Conservation (phyloP, 2,329 filamentous ascomycete species). For the Penicillium sp. region DNA sequence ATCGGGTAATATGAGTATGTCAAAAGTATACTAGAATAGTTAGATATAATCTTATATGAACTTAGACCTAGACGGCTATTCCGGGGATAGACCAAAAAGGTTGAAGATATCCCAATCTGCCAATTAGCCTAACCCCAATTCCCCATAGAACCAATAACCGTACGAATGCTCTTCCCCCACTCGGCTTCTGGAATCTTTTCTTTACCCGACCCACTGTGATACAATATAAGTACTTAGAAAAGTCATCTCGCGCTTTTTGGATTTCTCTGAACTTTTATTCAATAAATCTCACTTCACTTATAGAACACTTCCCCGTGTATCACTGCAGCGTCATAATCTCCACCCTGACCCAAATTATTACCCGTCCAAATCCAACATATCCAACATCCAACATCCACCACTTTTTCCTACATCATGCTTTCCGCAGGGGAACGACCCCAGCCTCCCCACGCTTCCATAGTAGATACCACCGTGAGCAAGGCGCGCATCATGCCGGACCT, state of each 20-base stretch:
- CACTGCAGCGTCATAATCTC: slow-evolving; percentile 23
- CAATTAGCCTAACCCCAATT: neutral
- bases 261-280: slow-evolving; percentile 2
- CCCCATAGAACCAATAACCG: neutral
- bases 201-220: slow-evolving; percentile 24
- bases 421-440: slow-evolving; percentile 40
- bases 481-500: slow-evolving; percentile 19
- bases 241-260: slow-evolving; percentile 9
- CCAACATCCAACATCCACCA: neutral
- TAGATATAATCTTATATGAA: neutral
- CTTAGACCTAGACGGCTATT: neutral
- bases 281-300: neutral
- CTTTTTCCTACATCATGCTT: slow-evolving; percentile 35
- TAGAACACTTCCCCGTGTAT: slow-evolving; percentile 10
- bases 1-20: no score
- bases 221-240: slow-evolving; percentile 30
- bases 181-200: slow-evolving; percentile 29
- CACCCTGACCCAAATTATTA: slow-evolving; percentile 10
- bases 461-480: slow-evolving; percentile 23
- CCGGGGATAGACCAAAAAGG: no score
- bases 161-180: slow-evolving; percentile 13
- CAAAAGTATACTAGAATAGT: neutral
- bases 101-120: neutral
- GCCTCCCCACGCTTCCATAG: slow-evolving; percentile 21
- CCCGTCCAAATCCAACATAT: slow-evolving; percentile 6